These are phyloP conservation scores for Zoysia japonica DNA, from an alignment of 176 grass and related monocot species.

Conservation along the genomic window DNA sequence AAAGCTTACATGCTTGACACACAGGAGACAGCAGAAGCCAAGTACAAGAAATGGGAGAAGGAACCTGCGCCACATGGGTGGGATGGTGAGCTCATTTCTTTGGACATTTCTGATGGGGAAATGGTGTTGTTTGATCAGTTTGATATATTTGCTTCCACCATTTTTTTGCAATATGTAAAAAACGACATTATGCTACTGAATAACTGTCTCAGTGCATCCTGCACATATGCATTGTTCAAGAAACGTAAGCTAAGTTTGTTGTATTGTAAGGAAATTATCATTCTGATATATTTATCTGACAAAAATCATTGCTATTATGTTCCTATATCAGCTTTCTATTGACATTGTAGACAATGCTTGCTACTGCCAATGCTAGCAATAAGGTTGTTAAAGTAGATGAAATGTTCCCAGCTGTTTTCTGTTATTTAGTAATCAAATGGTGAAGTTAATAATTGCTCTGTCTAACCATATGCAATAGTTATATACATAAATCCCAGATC, in stretches of 20 bases:
- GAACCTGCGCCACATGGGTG: conserved; percentile 86
- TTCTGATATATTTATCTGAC: not conserved
- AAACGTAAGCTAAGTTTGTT: not conserved
- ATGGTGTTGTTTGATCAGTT: not conserved
- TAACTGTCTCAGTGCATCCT: too few relatives aligned
- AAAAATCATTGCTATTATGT: not conserved
- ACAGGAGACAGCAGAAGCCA: conserved; percentile 70
- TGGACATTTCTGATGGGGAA: not conserved
- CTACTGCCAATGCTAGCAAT: not conserved
- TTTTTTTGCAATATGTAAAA: not conserved
- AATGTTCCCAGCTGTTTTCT: too few relatives aligned
- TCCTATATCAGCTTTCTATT: too few relatives aligned
- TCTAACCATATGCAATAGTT: not conserved
- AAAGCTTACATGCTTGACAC: conserved; percentile 95
- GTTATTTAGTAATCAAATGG: not conserved
- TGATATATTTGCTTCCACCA: too few relatives aligned
- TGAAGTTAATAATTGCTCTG: not conserved
- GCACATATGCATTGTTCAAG: not conserved
- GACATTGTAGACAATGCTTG: not conserved
- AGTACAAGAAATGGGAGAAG: conserved; percentile 99
- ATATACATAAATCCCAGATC: not conserved
- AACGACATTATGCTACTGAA: too few relatives aligned
- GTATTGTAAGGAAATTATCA: not conserved
- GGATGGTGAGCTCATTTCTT: conserved; percentile 63
- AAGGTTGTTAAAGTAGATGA: not conserved